Percentiles rank a stretch among this genome's conserved stretches.
These are phyloP conservation scores for Bipolaris bicolor DNA, from an alignment of 2,329 filamentous ascomycete genomes.

Conservation along the genomic window DNA sequence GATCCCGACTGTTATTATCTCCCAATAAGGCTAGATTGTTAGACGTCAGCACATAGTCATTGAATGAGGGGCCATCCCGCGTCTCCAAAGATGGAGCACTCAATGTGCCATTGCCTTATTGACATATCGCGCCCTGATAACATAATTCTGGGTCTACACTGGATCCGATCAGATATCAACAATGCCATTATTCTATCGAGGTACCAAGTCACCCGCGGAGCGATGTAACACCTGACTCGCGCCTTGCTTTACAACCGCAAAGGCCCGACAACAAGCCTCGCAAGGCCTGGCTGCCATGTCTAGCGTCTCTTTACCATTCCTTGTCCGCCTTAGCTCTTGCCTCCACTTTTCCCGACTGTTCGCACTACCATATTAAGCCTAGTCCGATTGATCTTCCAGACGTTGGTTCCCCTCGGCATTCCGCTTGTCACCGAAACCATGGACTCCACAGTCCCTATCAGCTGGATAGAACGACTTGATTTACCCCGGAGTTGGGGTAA, in stretches of 20 bases:
- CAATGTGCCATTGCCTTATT: background rate
- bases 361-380: constrained; percentile 21
- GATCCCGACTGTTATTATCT: constrained; percentile 12
- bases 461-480: constrained; percentile 11
- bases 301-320: constrained; percentile 23
- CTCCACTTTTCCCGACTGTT: constrained; percentile 28
- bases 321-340: constrained; percentile 12
- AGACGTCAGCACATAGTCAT: constrained; percentile 11
- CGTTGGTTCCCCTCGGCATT: constrained; percentile 9
- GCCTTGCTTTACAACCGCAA: constrained; percentile 6
- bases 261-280: constrained; percentile 18
- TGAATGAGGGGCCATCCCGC: background rate
- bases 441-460: constrained; percentile 24
- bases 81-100: background rate
- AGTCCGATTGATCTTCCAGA: constrained; percentile 7
- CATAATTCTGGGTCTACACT: background rate
- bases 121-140: background rate
- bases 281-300: constrained; percentile 11
- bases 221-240: constrained; percentile 14
- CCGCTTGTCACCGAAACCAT: constrained; percentile 8
- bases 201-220: constrained; percentile 19
- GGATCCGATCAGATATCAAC: constrained; percentile 1
- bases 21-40: constrained; percentile 5
- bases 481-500: constrained; percentile 35
- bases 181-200: background rate